phyloP scores from a whole-genome alignment of 371 early-diverging fungal species.

The Choanephora cucurbitarum region DNA sequence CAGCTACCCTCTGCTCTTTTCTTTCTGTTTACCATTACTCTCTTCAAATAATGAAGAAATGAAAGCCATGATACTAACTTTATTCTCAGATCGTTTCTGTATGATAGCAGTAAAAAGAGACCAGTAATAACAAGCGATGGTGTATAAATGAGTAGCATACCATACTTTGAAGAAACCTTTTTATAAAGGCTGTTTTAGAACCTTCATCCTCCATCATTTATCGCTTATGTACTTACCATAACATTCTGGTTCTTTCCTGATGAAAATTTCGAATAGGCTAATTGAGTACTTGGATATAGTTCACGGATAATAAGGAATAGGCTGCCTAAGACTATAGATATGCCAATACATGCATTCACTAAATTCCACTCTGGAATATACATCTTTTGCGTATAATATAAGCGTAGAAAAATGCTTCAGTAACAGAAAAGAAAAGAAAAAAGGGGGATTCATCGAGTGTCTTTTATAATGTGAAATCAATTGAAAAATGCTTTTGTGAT shows the following conservation, averaged over 20 bases:
- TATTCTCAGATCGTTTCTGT: not conserved
- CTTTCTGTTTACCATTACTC: constrained; percentile 42
- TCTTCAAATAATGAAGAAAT: constrained; percentile 34
- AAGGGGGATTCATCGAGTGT: too few relatives aligned
- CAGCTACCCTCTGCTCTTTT: too few relatives aligned
- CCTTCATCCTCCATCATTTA: too few relatives aligned
- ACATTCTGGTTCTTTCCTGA: not conserved
- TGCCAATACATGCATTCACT: constrained; percentile 3
- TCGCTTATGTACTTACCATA: too few relatives aligned
- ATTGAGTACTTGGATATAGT: constrained; percentile 23
- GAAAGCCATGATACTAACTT: constrained; percentile 10
- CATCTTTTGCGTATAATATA: constrained; percentile 1
- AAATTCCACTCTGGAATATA: constrained; percentile 21
- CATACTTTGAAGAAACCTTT: constrained; percentile 34
- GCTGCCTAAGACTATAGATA: not conserved
- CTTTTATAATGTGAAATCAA: too few relatives aligned
- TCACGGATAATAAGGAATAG: constrained; percentile 18
- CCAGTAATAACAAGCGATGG: constrained; percentile 23
- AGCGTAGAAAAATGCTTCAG: too few relatives aligned
- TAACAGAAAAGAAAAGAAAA: too few relatives aligned
- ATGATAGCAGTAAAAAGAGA: not conserved
- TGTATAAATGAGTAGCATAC: constrained; percentile 42
- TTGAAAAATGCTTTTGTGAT: too few relatives aligned
- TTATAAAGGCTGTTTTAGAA: too few relatives aligned
- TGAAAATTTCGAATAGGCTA: constrained; percentile 45